Base-by-base conservation (phyloP, 2,329 filamentous ascomycete genomes). In the Fusarium solani-melongenae region DNA sequence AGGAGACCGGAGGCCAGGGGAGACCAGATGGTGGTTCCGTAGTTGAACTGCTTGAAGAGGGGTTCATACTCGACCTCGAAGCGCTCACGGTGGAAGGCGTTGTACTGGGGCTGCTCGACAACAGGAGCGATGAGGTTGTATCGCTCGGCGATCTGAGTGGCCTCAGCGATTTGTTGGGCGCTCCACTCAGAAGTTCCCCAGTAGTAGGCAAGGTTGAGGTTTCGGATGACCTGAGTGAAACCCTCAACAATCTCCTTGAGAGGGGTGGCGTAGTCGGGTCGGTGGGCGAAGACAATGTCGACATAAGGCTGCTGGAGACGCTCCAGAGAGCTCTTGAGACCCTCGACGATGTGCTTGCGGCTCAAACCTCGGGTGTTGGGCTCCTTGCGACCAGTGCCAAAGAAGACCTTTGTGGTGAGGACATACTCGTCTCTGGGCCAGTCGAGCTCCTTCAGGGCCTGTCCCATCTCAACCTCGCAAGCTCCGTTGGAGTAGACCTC, bases 61-160 rank as follows among this genome's bases (percentile, higher is more conserved):
- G 88, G 88, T 67, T 87, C 84, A 80, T 88, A 92, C 76, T 92
- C 89, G 57, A 84, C 85, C 81, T 93, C 91, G 15, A 93, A 90
- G 70, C 88, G 88, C 71, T 89, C 83, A 34, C 92, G 87, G 39
- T 83, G 82, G 9, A 92, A 83, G 73, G 92, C 85, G 82, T 92
- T 92, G 83, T 93, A 93, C 73, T 88, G 84, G 1, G 91, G 91
- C 82, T 93, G 91, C 80, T 93, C 91, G 74, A 91, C 88, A 3
- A 92, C 78, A 2, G 91, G 91, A 0, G 87, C 89, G 63, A 93
- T 88, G 34, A 93, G 84, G n/a, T 87, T 86, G 14, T 92, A 85
- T 73, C 85, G 85, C 73, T 90, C 88, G 22, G 91, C 90, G 67
- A 83, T 89, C 29, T 76, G 69, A 80, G 65, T 78, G 0, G 91